A percentile compares a stretch with the other conserved stretches of the same genome.
These are phyloP conservation scores for Trametopsis cervina DNA, from an alignment of 768 basidiomycete genomes.

Conservation along the genomic window DNA sequence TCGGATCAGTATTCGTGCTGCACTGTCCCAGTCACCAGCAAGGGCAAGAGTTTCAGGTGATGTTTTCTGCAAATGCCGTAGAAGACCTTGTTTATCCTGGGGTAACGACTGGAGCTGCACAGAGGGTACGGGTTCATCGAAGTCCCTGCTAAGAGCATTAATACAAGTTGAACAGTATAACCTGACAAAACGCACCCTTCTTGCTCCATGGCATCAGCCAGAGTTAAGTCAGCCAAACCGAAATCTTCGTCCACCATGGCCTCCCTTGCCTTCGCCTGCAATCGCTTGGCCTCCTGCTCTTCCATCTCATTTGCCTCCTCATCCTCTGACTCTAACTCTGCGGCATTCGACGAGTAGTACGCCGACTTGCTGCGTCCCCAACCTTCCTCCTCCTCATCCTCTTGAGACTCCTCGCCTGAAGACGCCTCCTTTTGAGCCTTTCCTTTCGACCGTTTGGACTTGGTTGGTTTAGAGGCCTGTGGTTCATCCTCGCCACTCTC, in stretches of 20 bases:
- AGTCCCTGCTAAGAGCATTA: slow-evolving; percentile 20
- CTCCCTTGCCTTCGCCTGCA: slow-evolving; percentile 72
- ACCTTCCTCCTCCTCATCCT: slow-evolving; percentile 47
- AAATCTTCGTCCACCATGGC: slow-evolving; percentile 75
- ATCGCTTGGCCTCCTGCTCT: slow-evolving; percentile 75
- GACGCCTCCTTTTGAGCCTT: slow-evolving; percentile 12
- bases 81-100: slow-evolving; percentile 49
- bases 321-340: slow-evolving; percentile 73
- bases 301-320: slow-evolving; percentile 88
- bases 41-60: slow-evolving; percentile 75
- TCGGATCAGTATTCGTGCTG: slow-evolving; percentile 44
- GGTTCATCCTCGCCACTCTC: slow-evolving; percentile 30
- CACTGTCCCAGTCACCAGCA: slow-evolving; percentile 79
- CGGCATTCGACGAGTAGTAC: slow-evolving; percentile 86
- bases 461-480: slow-evolving; percentile 17
- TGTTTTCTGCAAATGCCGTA: slow-evolving; percentile 67
- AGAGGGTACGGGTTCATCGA: slow-evolving; percentile 34
- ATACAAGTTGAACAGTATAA: not conserved
- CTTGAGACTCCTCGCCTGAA: slow-evolving; percentile 23
- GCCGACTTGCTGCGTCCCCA: slow-evolving; percentile 79
- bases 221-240: slow-evolving; percentile 61
- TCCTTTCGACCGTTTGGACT: slow-evolving; percentile 20
- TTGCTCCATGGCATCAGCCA: slow-evolving; percentile 24
- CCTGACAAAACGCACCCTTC: slow-evolving; percentile 21
- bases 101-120: slow-evolving; percentile 30